phyloP scores from a whole-genome alignment of 805 yeast species.

The Saccharomycopsis fibuligera region DNA sequence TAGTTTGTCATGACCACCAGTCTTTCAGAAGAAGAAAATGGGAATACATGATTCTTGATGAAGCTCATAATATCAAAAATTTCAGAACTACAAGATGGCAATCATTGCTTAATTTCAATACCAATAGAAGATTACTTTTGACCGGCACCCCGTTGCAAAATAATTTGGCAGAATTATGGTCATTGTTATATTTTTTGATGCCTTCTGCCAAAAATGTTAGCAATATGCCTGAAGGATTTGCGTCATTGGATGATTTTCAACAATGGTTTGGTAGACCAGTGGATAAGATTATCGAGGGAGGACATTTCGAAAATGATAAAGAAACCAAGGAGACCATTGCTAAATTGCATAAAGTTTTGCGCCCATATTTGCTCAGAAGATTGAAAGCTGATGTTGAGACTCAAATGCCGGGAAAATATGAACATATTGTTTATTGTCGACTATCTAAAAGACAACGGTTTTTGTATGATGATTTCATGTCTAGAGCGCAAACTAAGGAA shows the following conservation, averaged over 20 bases:
- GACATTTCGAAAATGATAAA: slow-evolving; percentile 52
- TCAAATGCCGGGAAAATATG: slow-evolving; percentile 98
- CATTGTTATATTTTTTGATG: slow-evolving; percentile 89
- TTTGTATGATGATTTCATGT: slow-evolving; percentile 93
- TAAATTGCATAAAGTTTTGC: slow-evolving; percentile 83
- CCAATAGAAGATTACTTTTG: slow-evolving; percentile 76
- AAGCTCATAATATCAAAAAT: slow-evolving; percentile 96
- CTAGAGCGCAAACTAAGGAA: slow-evolving; percentile 90
- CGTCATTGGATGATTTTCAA: slow-evolving; percentile 91
- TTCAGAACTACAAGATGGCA: slow-evolving; percentile 97
- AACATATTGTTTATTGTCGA: slow-evolving; percentile 88
- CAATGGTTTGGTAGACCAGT: slow-evolving; percentile 99
- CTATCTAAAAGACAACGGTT: slow-evolving; percentile 88
- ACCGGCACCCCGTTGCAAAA: slow-evolving; percentile 98
- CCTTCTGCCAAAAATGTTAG: slow-evolving; percentile 72
- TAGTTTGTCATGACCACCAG: slow-evolving; percentile 95
- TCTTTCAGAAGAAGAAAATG: slow-evolving; percentile 88
- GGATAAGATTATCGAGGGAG: slow-evolving; percentile 78
- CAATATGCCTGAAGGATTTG: slow-evolving; percentile 91
- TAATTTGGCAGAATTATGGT: slow-evolving; percentile 93
- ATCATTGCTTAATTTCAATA: slow-evolving; percentile 86
- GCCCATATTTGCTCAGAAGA: slow-evolving; percentile 89
- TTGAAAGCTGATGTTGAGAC: slow-evolving; percentile 95
- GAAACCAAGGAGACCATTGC: slow-evolving; percentile 84
- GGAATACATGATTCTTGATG: slow-evolving; percentile 96